phyloP scores from a whole-genome alignment of 1,284 basidiomycete genomes.

The Ganoderma resinaceum region DNA sequence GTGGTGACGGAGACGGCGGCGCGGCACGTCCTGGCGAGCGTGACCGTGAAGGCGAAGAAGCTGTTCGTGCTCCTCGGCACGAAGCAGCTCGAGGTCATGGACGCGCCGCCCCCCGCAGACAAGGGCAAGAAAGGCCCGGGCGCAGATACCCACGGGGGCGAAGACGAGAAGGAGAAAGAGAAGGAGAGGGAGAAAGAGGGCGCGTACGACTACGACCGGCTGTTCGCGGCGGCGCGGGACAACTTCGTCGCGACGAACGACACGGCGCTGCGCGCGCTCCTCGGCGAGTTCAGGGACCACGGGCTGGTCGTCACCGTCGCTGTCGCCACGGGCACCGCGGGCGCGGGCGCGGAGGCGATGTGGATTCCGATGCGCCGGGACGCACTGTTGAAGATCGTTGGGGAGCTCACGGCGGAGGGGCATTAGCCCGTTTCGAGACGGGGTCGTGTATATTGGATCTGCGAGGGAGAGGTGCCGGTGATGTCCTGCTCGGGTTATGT shows the following conservation, averaged over 20 bases:
- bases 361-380: slow-evolving; percentile 88
- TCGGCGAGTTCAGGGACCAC: slow-evolving; percentile 92
- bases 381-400: slow-evolving; percentile 49
- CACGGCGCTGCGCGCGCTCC: slow-evolving; percentile 78
- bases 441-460: no score
- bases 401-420: slow-evolving; percentile 36
- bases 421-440: no score
- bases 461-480: no score
- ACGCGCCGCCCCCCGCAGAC: slow-evolving; percentile 22
- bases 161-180: slow-evolving; percentile 38
- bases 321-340: no score
- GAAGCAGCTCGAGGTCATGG: slow-evolving; percentile 67
- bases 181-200: slow-evolving; percentile 50
- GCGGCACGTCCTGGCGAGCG: slow-evolving; percentile 83
- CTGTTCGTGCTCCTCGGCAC: slow-evolving; percentile 75
- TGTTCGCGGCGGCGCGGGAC: slow-evolving; percentile 74
- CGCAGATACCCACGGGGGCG: no score
- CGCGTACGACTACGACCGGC: slow-evolving; percentile 66
- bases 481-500: not conserved
- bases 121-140: slow-evolving; percentile 29
- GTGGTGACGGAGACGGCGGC: slow-evolving; percentile 84
- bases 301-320: slow-evolving; percentile 73
- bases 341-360: slow-evolving; percentile 57
- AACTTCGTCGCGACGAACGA: slow-evolving; percentile 90
- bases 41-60: slow-evolving; percentile 86